Evolutionary conservation across 352 stramenopile genomes (phyloP).

Genomic region (Aphanomyces stellatus): DNA sequence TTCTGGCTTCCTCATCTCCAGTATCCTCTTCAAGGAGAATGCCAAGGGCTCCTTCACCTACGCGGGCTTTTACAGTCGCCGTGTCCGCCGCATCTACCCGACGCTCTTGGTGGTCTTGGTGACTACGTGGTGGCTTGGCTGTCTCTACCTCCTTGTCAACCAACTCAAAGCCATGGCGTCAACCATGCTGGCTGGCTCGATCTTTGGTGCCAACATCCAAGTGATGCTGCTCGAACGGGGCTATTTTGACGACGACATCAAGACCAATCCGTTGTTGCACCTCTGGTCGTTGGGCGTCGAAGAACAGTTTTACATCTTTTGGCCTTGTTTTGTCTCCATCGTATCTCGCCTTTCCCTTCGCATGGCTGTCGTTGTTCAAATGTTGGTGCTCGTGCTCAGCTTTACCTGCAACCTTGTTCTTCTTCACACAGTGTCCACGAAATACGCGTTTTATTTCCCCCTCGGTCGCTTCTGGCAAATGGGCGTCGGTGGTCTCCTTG

Average conservation of each 20-base stretch:
- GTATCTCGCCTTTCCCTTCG: background rate
- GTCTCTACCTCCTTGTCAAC: background rate
- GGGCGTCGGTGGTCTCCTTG: background rate
- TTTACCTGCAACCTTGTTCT: slow-evolving; percentile 12
- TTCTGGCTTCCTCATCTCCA: background rate
- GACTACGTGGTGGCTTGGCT: background rate
- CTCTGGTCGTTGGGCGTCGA: slow-evolving; percentile 20
- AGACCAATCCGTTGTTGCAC: slow-evolving; percentile 16
- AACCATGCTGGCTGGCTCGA: background rate
- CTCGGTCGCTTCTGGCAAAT: slow-evolving; percentile 17
- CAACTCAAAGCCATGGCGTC: background rate
- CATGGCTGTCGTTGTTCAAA: background rate
- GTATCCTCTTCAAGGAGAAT: background rate
- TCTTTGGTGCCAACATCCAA: slow-evolving; percentile 12
- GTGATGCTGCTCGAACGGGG: slow-evolving; percentile 10
- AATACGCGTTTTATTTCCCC: slow-evolving; percentile 19
- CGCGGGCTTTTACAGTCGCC: background rate
- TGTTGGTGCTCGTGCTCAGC: background rate
- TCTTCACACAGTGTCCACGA: background rate
- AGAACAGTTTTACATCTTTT: slow-evolving; percentile 22
- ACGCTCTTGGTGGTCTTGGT: background rate
- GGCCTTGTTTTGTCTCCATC: background rate
- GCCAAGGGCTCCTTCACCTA: background rate
- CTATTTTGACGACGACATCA: slow-evolving; percentile 15
- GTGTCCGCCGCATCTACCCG: background rate